Percentiles rank a stretch among this genome's conserved stretches.
phyloP scores from a whole-genome alignment of 2,329 filamentous ascomycete genomes.

The Mycosphaerella sp. region DNA sequence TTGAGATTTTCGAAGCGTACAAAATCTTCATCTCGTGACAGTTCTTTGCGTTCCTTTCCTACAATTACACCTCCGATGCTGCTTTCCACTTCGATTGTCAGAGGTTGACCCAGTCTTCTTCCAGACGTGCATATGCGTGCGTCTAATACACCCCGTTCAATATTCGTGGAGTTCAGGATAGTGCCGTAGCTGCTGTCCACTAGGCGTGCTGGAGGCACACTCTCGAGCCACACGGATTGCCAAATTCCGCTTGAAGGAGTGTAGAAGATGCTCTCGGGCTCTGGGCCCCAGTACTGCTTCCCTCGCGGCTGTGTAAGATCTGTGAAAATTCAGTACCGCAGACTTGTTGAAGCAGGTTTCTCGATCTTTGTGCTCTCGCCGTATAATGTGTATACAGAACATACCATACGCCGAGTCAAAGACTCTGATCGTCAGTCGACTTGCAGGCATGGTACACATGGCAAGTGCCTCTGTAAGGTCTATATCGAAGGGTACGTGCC shows the following conservation, averaged over 20 bases:
- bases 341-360: neutral
- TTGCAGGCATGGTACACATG: neutral
- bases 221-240: conserved; percentile 66
- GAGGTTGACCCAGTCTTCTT: conserved; percentile 43
- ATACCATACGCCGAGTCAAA: conserved; percentile 53
- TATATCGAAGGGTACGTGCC: conserved; percentile 53
- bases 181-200: conserved; percentile 55
- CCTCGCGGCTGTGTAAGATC: conserved; percentile 61
- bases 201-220: conserved; percentile 48
- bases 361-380: neutral
- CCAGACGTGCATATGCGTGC: conserved; percentile 48
- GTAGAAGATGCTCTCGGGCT: conserved; percentile 64
- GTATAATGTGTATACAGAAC: neutral
- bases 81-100: conserved; percentile 50
- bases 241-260: conserved; percentile 68
- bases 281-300: conserved; percentile 57
- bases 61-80: conserved; percentile 47
- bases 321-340: neutral
- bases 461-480: conserved; percentile 47
- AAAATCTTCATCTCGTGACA: conserved; percentile 48
- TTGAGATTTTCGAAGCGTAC: conserved; percentile 43
- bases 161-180: conserved; percentile 51
- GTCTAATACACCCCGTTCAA: conserved; percentile 47
- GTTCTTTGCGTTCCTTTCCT: conserved; percentile 38
- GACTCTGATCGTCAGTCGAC: conserved; percentile 52